Evolutionary conservation across 140 eudicot species (phyloP), one percentile per base, ranked within the genome.

Genomic region (Ambrosia hybrid): DNA sequence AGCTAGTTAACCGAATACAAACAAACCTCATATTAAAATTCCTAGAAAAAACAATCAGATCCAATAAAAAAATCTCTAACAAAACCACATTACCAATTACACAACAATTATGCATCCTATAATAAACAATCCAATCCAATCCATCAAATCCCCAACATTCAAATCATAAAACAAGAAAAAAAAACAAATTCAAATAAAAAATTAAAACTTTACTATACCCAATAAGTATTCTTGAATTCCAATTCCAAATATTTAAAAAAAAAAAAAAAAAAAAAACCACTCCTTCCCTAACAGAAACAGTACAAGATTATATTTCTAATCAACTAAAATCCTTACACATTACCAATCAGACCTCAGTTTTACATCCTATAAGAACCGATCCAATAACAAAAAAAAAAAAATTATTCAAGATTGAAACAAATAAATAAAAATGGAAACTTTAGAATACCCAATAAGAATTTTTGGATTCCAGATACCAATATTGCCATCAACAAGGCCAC

Each of bases 401-500:
- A 72, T 46, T 49, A 65, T 51, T 66, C 17, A 74, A 45, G 15
- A 62, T 41, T 41, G 2, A 45, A 73, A 39, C 9, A 64, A 37
- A 15, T 41, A 2, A 41, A 41, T 74, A 21, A 21, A 21, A 21
- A 21, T 21, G 30, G 30, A 21, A 21, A 21, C 30, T 21, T 21
- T 21, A 21, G 30, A 21, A 21, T 38, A 92, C 98, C 88, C 57
- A 81, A 92, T 83, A 68, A 92, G 86, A 39, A 84, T 5, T 11
- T 62, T 52, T 8, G 99, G 97, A 58, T 94, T 94, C 97, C 97
- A 94, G 51, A 94, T 83, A 55, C 89, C 91, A 69, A 94, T 88
- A 75, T 73, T 93, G 0, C 99, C 99, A 76, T 93, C 99, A 10
- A 87, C 90, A 9, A 88, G 93, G 12, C 99, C 97, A 76, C 99